Evolutionary conservation across 2,329 filamentous ascomycete genomes (phyloP).

Genomic region (Diaporthe sp.): DNA sequence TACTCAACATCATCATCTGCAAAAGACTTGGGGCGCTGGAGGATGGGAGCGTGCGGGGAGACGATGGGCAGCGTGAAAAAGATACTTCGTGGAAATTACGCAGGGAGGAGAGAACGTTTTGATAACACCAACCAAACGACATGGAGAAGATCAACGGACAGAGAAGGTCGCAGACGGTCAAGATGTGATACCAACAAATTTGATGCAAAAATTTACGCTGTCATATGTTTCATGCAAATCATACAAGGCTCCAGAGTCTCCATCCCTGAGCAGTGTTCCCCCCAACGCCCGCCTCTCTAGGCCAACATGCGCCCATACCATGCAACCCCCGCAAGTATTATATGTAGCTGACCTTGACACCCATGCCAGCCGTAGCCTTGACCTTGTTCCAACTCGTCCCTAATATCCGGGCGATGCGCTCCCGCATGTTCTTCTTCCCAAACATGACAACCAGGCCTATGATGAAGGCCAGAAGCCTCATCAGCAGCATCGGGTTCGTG

Average conservation of each 20-base stretch:
- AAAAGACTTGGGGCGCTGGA: not conserved
- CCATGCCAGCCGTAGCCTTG: conserved; percentile 90
- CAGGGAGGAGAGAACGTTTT: not conserved
- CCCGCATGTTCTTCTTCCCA: conserved; percentile 80
- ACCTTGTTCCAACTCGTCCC: conserved; percentile 84
- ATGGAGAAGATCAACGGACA: not conserved
- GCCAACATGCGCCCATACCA: not conserved
- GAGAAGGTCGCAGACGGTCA: not conserved
- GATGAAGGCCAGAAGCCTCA: conserved; percentile 82
- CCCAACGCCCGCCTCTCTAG: conserved; percentile 23
- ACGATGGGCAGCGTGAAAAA: not conserved
- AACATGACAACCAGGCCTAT: conserved; percentile 83
- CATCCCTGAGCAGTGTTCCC: not conserved
- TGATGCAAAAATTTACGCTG: conserved; percentile 33
- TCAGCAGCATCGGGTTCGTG: conserved; percentile 69
- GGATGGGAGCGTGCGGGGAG: not conserved
- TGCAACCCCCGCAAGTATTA: conserved; percentile 57
- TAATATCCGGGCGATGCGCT: conserved; percentile 79
- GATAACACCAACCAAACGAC: not conserved
- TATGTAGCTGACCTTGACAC: conserved; percentile 97
- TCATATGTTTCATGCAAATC: conserved; percentile 32
- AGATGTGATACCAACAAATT: conserved; percentile 30
- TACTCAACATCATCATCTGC: not conserved
- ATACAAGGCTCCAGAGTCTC: conserved; percentile 8
- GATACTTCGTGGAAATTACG: not conserved